A percentile compares a stretch with the other conserved stretches of the same genome.
phyloP scores from a whole-genome alignment of 768 basidiomycete genomes.

The Agaricus blazei region DNA sequence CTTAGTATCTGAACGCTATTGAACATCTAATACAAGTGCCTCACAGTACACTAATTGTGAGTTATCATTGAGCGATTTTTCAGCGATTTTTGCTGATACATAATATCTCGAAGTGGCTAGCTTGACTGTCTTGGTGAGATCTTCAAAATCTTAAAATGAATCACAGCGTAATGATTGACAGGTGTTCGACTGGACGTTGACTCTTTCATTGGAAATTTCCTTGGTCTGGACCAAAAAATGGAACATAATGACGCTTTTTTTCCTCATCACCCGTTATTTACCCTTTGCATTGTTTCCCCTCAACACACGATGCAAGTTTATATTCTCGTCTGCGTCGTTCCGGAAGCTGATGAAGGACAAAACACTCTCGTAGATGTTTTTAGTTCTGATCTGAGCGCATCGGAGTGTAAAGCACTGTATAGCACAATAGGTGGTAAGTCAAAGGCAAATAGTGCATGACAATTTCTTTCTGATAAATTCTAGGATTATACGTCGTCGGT shows the following conservation, averaged over 20 bases:
- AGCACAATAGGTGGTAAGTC: background rate
- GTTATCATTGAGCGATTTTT: too few relatives aligned
- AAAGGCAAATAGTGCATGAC: background rate
- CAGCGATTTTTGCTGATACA: too few relatives aligned
- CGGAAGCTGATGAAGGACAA: too few relatives aligned
- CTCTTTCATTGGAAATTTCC: conserved; percentile 1
- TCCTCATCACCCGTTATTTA: conserved; percentile 8
- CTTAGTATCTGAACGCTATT: too few relatives aligned
- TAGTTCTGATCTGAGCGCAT: background rate
- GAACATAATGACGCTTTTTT: conserved; percentile 5
- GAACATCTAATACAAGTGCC: too few relatives aligned
- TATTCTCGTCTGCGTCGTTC: background rate
- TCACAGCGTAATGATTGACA: background rate
- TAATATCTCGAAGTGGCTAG: too few relatives aligned
- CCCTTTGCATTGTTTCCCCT: background rate
- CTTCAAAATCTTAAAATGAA: too few relatives aligned
- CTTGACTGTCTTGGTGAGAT: too few relatives aligned
- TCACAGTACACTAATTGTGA: too few relatives aligned
- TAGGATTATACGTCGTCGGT: background rate
- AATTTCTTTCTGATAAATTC: background rate
- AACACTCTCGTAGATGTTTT: background rate
- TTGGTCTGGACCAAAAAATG: conserved; percentile 6
- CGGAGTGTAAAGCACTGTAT: background rate
- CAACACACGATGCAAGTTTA: background rate
- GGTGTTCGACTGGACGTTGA: conserved; percentile 9